Percentiles rank a stretch among this genome's conserved stretches.
Conservation (phyloP, 441 rosid genomes). For the Euphorbia schlechtendalii region DNA sequence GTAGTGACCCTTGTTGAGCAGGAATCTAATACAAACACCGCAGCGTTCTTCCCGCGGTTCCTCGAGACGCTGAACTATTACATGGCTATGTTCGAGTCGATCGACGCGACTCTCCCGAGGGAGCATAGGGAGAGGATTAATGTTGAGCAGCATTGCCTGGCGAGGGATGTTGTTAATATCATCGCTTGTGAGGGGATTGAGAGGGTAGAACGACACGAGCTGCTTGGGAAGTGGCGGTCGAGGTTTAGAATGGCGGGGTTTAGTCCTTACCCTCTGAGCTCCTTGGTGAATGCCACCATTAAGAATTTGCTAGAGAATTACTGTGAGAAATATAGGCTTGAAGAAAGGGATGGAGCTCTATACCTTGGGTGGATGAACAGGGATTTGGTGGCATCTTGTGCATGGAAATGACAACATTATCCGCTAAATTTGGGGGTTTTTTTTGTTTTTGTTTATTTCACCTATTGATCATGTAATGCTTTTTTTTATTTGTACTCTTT, state of each 20-base stretch:
- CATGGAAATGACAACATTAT: conserved; percentile 61
- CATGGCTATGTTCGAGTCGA: conserved; percentile 67
- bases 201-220: conserved; percentile 89
- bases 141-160: conserved; percentile 94
- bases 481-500: neutral
- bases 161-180: conserved; percentile 84
- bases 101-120: conserved; percentile 67
- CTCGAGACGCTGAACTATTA: conserved; percentile 60
- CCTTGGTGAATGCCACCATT: conserved; percentile 67
- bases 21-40: conserved; percentile 83
- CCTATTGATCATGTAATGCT: neutral
- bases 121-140: conserved; percentile 76
- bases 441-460: neutral
- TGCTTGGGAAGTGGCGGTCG: conserved; percentile 73
- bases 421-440: neutral
- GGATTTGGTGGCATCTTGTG: conserved; percentile 57
- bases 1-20: conserved; percentile 89
- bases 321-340: conserved; percentile 56
- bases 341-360: conserved; percentile 70
- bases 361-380: conserved; percentile 89
- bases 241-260: conserved; percentile 87
- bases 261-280: conserved; percentile 57
- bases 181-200: conserved; percentile 89
- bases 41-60: conserved; percentile 66
- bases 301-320: conserved; percentile 53